These are phyloP conservation scores for Eutrema yunnanense DNA, from an alignment of 345 rosid species.

Conservation along the genomic window DNA sequence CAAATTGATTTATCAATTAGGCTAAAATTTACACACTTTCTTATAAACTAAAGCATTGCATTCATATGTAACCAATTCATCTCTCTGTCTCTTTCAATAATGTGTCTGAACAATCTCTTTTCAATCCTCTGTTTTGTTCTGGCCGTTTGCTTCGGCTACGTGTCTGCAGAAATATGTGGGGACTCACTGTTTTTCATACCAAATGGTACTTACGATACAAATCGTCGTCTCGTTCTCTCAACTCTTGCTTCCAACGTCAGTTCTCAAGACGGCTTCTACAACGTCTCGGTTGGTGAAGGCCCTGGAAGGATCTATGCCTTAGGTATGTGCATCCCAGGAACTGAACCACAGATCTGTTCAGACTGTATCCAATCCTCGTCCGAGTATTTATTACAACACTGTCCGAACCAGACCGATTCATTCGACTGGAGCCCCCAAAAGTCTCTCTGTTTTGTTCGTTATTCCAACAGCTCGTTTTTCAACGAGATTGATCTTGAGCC, in stretches of 20 bases:
- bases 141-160: not conserved
- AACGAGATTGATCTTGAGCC: not conserved
- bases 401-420: constrained; percentile 22
- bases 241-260: not conserved
- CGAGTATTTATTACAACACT: not conserved
- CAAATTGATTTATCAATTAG: not conserved
- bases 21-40: not conserved
- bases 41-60: not conserved
- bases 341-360: not conserved
- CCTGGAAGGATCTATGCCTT: not conserved
- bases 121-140: not conserved
- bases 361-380: not conserved
- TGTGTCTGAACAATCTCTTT: not conserved
- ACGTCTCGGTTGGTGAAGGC: not conserved
- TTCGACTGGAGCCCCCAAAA: not conserved
- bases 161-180: not conserved
- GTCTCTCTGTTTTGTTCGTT: constrained; percentile 34
- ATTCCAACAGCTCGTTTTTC: constrained; percentile 26
- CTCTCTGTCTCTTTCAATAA: not conserved
- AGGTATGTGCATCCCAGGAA: not conserved
- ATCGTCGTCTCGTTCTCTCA: not conserved
- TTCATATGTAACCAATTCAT: not conserved
- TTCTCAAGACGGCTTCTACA: not conserved
- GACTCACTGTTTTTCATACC: not conserved
- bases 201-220: not conserved